phyloP scores from a whole-genome alignment of 495 filamentous ascomycete species.

The Neurospora sp. region DNA sequence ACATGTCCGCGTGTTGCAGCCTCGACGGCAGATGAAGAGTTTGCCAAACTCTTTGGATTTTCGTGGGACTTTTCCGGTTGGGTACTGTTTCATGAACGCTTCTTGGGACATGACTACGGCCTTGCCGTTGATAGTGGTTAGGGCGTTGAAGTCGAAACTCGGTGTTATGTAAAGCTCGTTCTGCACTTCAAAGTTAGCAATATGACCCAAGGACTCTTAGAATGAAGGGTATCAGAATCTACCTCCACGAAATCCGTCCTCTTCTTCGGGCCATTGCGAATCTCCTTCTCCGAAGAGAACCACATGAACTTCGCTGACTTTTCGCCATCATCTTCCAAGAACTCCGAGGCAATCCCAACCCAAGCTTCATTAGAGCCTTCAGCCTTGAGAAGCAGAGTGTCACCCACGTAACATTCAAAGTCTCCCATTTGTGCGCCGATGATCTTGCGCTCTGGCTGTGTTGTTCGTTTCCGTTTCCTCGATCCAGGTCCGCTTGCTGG shows the following conservation, averaged over 20 bases:
- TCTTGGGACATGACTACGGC: constrained; percentile 66
- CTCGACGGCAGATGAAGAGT: constrained; percentile 81
- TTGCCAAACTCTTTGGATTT: constrained; percentile 72
- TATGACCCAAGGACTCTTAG: background rate
- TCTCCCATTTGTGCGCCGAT: constrained; percentile 76
- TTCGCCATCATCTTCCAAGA: constrained; percentile 56
- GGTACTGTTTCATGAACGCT: constrained; percentile 56
- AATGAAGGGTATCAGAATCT: constrained; percentile 1
- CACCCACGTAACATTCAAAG: constrained; percentile 73
- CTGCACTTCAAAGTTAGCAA: constrained; percentile 16
- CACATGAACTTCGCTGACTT: constrained; percentile 68
- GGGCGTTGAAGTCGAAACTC: constrained; percentile 70
- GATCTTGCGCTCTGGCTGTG: constrained; percentile 37
- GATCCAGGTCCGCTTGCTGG: constrained; percentile 7
- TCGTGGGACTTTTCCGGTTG: constrained; percentile 64
- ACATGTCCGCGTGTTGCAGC: constrained; percentile 75
- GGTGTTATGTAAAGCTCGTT: constrained; percentile 91
- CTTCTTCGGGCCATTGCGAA: constrained; percentile 72
- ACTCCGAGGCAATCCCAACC: constrained; percentile 79
- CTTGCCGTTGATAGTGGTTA: constrained; percentile 86
- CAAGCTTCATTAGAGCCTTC: constrained; percentile 72
- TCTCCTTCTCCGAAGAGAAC: constrained; percentile 87
- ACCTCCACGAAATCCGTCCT: constrained; percentile 67
- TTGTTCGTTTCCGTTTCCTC: constrained; percentile 30
- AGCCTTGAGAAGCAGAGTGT: constrained; percentile 77